Evolutionary conservation across 2,329 filamentous ascomycete genomes (phyloP).

Genomic region (Pestalotiopsis sp.): DNA sequence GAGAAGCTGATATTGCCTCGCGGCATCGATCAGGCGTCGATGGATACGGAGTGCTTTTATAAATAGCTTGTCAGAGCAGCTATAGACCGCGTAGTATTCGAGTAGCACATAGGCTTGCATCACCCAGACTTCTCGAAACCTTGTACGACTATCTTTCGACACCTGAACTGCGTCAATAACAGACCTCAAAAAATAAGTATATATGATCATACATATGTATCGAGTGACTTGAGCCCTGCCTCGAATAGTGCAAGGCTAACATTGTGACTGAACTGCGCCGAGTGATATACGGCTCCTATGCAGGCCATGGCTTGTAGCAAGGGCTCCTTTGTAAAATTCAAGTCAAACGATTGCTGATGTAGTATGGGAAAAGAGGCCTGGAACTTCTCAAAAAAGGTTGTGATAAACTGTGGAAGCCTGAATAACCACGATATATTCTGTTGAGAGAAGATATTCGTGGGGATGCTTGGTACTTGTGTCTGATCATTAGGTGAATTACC

Average conservation of each 20-base stretch:
- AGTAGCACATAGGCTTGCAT: not conserved
- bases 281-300: not conserved
- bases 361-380: not conserved
- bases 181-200: too few relatives aligned
- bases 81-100: not conserved
- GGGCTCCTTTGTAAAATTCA: not conserved
- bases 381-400: not conserved
- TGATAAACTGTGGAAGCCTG: not conserved
- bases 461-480: too few relatives aligned
- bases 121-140: not conserved
- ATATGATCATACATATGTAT: not conserved
- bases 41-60: not conserved
- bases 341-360: not conserved
- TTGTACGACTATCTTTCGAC: not conserved
- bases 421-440: not conserved
- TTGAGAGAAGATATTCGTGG: not conserved
- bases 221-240: not conserved
- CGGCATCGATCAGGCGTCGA: not conserved
- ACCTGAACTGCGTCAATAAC: not conserved
- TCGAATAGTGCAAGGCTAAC: not conserved
- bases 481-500: too few relatives aligned
- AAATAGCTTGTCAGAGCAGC: not conserved
- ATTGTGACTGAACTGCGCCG: not conserved
- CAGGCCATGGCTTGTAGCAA: not conserved
- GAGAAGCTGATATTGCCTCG: not conserved